These are phyloP conservation scores for Trametes villosa DNA, from an alignment of 768 basidiomycete species.

Conservation along the genomic window DNA sequence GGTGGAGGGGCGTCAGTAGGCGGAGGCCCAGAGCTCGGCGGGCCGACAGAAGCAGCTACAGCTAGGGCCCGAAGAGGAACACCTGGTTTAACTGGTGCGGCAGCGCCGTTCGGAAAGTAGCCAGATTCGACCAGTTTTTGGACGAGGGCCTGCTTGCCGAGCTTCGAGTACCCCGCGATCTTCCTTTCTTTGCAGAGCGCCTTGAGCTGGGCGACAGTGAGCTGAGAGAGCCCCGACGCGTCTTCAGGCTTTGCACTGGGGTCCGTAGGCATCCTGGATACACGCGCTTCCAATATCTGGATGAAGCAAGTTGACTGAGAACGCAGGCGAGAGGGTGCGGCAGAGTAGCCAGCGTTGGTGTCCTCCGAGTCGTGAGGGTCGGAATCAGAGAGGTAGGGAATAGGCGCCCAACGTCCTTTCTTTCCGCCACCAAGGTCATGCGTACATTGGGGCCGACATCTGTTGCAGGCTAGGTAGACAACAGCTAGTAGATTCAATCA, in stretches of 20 bases:
- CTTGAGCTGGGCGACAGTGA: conserved; percentile 69
- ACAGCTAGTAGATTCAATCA: too few species aligned
- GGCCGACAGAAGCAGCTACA: neutral
- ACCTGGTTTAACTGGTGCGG: neutral
- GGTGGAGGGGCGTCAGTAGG: neutral
- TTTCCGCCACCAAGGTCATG: too few species aligned
- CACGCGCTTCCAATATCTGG: too few species aligned
- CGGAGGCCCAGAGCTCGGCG: neutral
- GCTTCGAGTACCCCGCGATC: conserved; percentile 69
- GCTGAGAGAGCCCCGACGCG: conserved; percentile 31
- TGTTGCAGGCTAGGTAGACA: too few species aligned
- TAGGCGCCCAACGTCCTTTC: too few species aligned
- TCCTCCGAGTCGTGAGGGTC: too few species aligned
- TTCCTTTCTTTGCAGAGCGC: conserved; percentile 66
- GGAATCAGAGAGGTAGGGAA: too few species aligned
- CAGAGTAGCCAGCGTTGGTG: too few species aligned
- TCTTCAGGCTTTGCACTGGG: neutral
- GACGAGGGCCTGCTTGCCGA: conserved; percentile 60
- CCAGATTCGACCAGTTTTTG: conserved; percentile 43
- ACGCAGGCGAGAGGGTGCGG: too few species aligned
- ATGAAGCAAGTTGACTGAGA: too few species aligned
- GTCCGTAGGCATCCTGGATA: too few species aligned
- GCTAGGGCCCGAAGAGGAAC: neutral
- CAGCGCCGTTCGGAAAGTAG: neutral
- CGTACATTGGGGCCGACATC: too few species aligned